These are phyloP conservation scores for Dryas alaskensis DNA, from an alignment of 306 rosid genomes.

Conservation along the genomic window DNA sequence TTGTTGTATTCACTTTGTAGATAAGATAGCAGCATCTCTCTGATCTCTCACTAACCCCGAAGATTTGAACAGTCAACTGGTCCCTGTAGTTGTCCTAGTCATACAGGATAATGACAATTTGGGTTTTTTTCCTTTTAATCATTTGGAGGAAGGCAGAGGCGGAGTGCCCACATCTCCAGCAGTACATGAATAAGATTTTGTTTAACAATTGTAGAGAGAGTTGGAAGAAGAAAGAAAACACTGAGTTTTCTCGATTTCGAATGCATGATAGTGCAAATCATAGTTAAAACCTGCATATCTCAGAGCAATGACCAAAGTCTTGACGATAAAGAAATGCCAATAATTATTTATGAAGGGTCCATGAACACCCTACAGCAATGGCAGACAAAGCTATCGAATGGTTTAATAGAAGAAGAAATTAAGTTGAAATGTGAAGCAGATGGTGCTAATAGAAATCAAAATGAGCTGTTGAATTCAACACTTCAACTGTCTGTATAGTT, in stretches of 20 bases:
- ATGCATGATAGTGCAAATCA: not conserved
- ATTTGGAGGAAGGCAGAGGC: slow-evolving; percentile 55
- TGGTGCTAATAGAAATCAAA: not conserved
- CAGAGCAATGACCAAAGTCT: too few relatives aligned
- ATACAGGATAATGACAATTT: not conserved
- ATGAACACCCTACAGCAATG: not conserved
- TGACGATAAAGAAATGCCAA: too few relatives aligned
- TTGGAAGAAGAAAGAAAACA: not conserved
- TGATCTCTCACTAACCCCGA: not conserved
- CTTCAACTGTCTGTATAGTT: not conserved
- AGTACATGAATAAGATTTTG: slow-evolving; percentile 17
- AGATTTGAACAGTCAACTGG: slow-evolving; percentile 30
- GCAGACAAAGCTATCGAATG: not conserved
- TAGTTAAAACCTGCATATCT: not conserved
- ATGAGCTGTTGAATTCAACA: not conserved
- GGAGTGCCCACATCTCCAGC: slow-evolving; percentile 45
- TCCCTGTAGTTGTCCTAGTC: not conserved
- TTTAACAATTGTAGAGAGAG: slow-evolving; percentile 15
- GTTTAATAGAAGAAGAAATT: not conserved
- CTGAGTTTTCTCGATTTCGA: not conserved
- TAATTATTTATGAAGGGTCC: not conserved
- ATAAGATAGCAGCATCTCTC: slow-evolving; percentile 13
- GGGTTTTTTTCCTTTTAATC: not conserved
- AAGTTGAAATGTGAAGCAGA: not conserved
- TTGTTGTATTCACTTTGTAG: slow-evolving; percentile 1